Evolutionary conservation across 2,329 filamentous ascomycete species (phyloP), one percentile per base, ranked within the genome.

Genomic region (Cadophora sp.): DNA sequence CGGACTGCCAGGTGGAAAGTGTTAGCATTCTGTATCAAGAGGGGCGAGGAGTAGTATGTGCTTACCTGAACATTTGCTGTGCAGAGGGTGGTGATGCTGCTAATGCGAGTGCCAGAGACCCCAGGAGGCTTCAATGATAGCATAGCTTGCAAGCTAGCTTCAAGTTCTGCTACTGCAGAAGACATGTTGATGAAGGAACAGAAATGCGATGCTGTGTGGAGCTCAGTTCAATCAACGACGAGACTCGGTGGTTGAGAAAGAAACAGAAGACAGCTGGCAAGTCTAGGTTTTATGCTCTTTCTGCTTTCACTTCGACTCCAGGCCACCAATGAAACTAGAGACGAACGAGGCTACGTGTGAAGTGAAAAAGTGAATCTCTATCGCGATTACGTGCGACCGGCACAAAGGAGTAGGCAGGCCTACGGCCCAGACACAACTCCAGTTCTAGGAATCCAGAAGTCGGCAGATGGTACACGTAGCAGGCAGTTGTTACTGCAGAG

Each of bases 41-140:
- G 5, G 60, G 59, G 62, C 66, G 60, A 66, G 30, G 24, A 68
- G 66, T 70, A 69, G 65, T 75, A 74, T 72, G 69, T 64, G 66
- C 88, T 82, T 91, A 97, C 94, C 91, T 97, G 91, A 75, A 97
- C 90, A 79, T 97, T 96, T 76, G 88, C 89, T 69, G 94, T 91
- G 82, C 95, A 97, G 51, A 98, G 89, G 36, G 88, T 84, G 22
- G 95, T 98, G 81, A 99, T 89, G 78, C 89, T 89, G 75, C 87
- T 88, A 80, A 99, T 97, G 81, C 96, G 95, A 73, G 93, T 93
- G 74, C 94, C 94, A 70, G 94, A 97, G 67, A 97, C 94, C 78
- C 96, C 96, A 62, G 96, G 96, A 53, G 96, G 91, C 82, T 97
- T 98, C 77, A 97, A 85, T 73, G 87, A 86, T 76, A 95, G 91